Conservation (phyloP, 2,329 filamentous ascomycete species). For the Coniochaeta hoffmannii region DNA sequence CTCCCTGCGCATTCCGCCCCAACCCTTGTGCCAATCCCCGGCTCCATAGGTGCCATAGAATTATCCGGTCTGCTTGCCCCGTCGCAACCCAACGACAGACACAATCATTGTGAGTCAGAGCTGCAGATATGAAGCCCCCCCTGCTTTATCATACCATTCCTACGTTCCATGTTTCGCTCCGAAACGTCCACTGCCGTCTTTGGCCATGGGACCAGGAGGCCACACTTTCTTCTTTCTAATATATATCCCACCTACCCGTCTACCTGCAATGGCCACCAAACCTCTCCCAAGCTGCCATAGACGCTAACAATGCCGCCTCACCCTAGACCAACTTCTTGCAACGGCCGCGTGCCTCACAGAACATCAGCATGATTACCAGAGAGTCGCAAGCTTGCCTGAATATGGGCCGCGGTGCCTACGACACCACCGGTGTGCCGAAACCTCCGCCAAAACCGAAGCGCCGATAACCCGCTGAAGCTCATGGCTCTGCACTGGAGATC, state of each 20-base stretch:
- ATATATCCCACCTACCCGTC: background rate
- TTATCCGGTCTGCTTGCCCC: slow-evolving; percentile 9
- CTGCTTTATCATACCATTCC: slow-evolving; percentile 5
- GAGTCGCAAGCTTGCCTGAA: slow-evolving; percentile 21
- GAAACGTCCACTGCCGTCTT: slow-evolving; percentile 7
- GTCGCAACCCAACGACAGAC: slow-evolving; percentile 9
- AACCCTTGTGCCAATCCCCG: slow-evolving; percentile 16
- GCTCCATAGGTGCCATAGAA: slow-evolving; percentile 6
- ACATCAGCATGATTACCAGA: slow-evolving; percentile 23
- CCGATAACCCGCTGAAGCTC: slow-evolving; percentile 13
- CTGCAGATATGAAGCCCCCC: slow-evolving; percentile 5
- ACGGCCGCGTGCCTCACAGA: slow-evolving; percentile 5
- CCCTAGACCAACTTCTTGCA: slow-evolving; percentile 5
- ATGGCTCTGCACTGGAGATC: background rate
- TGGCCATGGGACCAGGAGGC: slow-evolving; percentile 7
- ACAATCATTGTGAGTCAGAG: slow-evolving; percentile 21
- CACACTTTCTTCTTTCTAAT: background rate
- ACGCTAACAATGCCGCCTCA: slow-evolving; percentile 15
- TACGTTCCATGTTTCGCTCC: background rate
- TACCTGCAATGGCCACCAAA: background rate
- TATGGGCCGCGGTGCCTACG: slow-evolving; percentile 28
- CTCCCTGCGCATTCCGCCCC: slow-evolving; percentile 18
- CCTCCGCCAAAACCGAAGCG: slow-evolving; percentile 26
- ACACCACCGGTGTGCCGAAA: slow-evolving; percentile 29
- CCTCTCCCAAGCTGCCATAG: background rate